Evolutionary conservation across 768 basidiomycete genomes (phyloP), one percentile per base, ranked within the genome.

Genomic region (Termitomyces sp.): DNA sequence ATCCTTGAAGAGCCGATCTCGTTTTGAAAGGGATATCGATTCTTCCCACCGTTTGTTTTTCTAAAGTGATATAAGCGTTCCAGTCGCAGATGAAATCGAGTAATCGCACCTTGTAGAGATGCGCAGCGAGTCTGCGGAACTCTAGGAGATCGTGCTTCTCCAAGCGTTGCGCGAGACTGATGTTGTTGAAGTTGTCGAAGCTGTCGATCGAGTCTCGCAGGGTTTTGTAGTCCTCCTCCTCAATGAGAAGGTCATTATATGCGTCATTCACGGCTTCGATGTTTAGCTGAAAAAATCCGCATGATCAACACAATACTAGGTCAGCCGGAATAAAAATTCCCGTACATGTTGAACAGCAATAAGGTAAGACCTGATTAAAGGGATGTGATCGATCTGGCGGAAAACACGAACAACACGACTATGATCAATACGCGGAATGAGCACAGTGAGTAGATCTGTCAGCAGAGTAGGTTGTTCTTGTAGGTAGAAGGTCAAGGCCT

Each of bases 191-290:
- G 74, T 97, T 98, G 74, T 98, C 95, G 68, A 97, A 95, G 71
- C 95, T 95, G 75, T 98, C 96, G 53, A 98, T 95, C 10, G 93
- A 95, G 72, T 97, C 97, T 9, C 96, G 91, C 8, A 99, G 83
- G 0, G 96, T 98, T 73, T 96, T 94, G 79, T 95, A 93, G 70
- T 99, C 96, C 74, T 99, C 97, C 72, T 99, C 97, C 72, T 99
- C 97, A 59, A 99, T 98, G 43, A 98, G 81, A n/a, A 99, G 79
- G 67, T 94, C 91, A 67, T 98, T 98, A 77, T 97, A 98, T 8
- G 96, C 95, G 64, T 97, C 95, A 68, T 99, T 99, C 68, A 99
- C 93, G 16, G 95, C 93, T 68, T 95, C 93, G 46, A 98, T 85
- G 72, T 99, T 98, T 68, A 96, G 82, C 88, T 96, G 22, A 14